Conservation (phyloP, 2,329 filamentous ascomycete genomes). For the Cryphonectria nitschkei region DNA sequence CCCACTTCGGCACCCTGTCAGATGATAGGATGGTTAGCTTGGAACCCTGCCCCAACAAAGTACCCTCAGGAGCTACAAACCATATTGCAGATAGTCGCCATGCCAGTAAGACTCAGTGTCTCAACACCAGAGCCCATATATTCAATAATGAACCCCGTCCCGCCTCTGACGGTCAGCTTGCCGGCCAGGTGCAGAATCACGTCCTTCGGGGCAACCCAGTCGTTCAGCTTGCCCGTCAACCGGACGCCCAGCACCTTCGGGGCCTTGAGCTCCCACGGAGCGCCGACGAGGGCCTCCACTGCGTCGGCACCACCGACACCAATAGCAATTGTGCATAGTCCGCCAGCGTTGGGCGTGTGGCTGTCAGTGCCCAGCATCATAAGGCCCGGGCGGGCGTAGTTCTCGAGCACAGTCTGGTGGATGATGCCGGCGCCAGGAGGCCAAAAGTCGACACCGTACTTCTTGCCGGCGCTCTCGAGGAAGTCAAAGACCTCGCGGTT, state of each 20-base stretch:
- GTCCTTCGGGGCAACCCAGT: conserved; percentile 95
- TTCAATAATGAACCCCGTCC: conserved; percentile 93
- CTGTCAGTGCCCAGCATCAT: conserved; percentile 99
- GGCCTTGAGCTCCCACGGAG: conserved; percentile 96
- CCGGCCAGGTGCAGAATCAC: conserved; percentile 90
- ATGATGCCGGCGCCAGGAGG: conserved; percentile 93
- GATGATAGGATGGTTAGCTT: not conserved
- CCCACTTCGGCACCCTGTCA: conserved; percentile 70
- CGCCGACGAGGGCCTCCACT: conserved; percentile 93
- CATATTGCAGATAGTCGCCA: conserved; percentile 93
- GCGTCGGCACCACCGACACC: conserved; percentile 97
- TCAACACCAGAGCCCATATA: conserved; percentile 91
- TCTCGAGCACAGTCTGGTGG: conserved; percentile 96
- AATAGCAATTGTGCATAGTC: conserved; percentile 90
- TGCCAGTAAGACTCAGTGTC: conserved; percentile 86
- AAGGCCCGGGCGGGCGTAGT: conserved; percentile 93
- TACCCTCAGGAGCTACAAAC: conserved; percentile 35
- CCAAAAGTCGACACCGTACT: conserved; percentile 96
- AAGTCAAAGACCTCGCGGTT: conserved; percentile 99
- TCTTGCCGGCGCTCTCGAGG: conserved; percentile 86
- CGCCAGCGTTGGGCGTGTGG: conserved; percentile 96
- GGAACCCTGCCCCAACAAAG: not conserved
- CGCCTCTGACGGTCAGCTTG: conserved; percentile 86
- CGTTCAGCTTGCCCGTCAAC: conserved; percentile 79
- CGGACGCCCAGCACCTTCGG: conserved; percentile 87